These are phyloP conservation scores for Oryza australiensis DNA, from an alignment of 176 grass and related monocot genomes.

Conservation along the genomic window DNA sequence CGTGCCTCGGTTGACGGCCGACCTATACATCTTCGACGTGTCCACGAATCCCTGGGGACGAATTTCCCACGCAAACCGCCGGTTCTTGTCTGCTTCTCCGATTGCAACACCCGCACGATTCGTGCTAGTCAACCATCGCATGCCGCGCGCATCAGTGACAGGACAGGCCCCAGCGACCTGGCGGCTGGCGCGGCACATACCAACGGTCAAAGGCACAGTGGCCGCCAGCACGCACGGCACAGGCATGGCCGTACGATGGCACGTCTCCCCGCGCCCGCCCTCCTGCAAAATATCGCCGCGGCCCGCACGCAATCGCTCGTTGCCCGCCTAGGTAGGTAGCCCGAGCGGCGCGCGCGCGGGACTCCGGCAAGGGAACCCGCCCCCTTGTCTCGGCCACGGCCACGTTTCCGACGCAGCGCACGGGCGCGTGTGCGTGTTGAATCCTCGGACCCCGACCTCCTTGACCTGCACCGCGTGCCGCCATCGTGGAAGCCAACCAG, in stretches of 20 bases:
- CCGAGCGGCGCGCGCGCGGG: constrained; percentile 19
- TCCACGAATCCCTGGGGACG: neutral
- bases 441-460: neutral
- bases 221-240: neutral
- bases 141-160: neutral
- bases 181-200: neutral
- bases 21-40: neutral
- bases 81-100: neutral
- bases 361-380: constrained; percentile 57
- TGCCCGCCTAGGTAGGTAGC: neutral
- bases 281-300: neutral
- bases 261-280: too few species aligned
- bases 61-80: neutral
- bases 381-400: constrained; percentile 53
- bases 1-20: neutral
- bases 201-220: constrained; percentile 30
- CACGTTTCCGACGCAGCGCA: constrained; percentile 38
- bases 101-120: constrained; percentile 31
- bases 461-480: constrained; percentile 10
- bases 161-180: neutral
- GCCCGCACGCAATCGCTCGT: constrained; percentile 4
- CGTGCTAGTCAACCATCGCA: constrained; percentile 17
- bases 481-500: constrained; percentile 15
- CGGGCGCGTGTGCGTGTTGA: neutral
- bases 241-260: neutral